These are phyloP conservation scores for Thraustochytrium striatum DNA, from an alignment of 352 stramenopile genomes.

Conservation along the genomic window DNA sequence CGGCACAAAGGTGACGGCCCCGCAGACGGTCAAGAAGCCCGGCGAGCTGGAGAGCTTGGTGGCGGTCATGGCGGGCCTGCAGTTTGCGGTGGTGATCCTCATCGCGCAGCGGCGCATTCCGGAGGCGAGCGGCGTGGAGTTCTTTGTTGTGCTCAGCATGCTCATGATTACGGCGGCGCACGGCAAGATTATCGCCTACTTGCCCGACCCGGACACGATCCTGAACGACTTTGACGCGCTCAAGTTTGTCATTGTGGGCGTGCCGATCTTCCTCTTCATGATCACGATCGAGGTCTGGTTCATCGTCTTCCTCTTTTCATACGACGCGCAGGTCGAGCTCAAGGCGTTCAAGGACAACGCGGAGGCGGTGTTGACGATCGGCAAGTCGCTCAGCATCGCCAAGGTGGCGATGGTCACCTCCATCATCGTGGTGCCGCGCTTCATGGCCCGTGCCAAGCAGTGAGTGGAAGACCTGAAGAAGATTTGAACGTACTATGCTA, in stretches of 20 bases:
- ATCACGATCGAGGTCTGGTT: slow-evolving; percentile 41
- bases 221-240: slow-evolving; percentile 23
- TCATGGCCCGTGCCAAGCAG: neutral
- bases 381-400: slow-evolving; percentile 24
- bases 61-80: slow-evolving; percentile 1
- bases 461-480: neutral
- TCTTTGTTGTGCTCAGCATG: slow-evolving; percentile 42
- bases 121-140: neutral
- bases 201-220: slow-evolving; percentile 19
- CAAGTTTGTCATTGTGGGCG: slow-evolving; percentile 10
- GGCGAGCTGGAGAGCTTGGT: slow-evolving; percentile 26
- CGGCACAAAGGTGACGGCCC: too few relatives aligned
- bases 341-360: slow-evolving; percentile 24
- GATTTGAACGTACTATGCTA: neutral
- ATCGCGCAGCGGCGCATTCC: slow-evolving; percentile 32
- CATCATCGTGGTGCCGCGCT: neutral
- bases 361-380: neutral
- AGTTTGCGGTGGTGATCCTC: slow-evolving; percentile 42
- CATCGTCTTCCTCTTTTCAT: slow-evolving; percentile 20
- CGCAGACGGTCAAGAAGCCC: too few relatives aligned
- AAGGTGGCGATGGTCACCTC: neutral
- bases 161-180: slow-evolving; percentile 39
- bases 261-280: slow-evolving; percentile 38
- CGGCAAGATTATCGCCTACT: neutral
- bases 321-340: neutral